Evolutionary conservation across 1,139 yeast species (phyloP).

Genomic region (Pichia sp.): DNA sequence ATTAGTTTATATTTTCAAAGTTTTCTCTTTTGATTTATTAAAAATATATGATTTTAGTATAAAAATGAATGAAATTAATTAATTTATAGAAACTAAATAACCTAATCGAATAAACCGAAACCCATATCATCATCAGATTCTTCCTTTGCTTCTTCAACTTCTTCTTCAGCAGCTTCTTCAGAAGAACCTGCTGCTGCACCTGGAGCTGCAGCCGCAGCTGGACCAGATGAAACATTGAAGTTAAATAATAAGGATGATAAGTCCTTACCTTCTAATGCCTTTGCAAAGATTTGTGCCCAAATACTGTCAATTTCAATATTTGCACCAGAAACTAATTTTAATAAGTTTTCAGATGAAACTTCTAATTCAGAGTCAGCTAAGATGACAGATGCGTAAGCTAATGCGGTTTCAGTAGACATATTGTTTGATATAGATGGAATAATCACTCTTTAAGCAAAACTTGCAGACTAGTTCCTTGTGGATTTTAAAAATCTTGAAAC

Average conservation of each 20-base stretch:
- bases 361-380: slow-evolving; percentile 80
- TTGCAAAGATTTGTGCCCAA: slow-evolving; percentile 80
- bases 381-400: slow-evolving; percentile 84
- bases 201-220: slow-evolving; percentile 53
- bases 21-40: background rate
- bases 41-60: background rate
- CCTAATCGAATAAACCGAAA: slow-evolving; percentile 77
- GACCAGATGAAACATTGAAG: slow-evolving; percentile 69
- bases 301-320: slow-evolving; percentile 61
- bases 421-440: slow-evolving; percentile 37
- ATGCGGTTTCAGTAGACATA: slow-evolving; percentile 67
- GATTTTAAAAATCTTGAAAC: background rate
- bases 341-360: slow-evolving; percentile 70
- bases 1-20: too few relatives aligned
- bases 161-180: slow-evolving; percentile 51
- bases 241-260: slow-evolving; percentile 70
- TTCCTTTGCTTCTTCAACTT: slow-evolving; percentile 55
- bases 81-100: slow-evolving; percentile 4
- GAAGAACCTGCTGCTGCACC: slow-evolving; percentile 53
- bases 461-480: slow-evolving; percentile 62
- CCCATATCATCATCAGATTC: slow-evolving; percentile 61
- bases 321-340: slow-evolving; percentile 63
- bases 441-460: slow-evolving; percentile 45
- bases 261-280: slow-evolving; percentile 75
- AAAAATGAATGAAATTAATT: background rate